Conservation (phyloP, 805 yeast genomes). For the Clavispora asparagi region DNA sequence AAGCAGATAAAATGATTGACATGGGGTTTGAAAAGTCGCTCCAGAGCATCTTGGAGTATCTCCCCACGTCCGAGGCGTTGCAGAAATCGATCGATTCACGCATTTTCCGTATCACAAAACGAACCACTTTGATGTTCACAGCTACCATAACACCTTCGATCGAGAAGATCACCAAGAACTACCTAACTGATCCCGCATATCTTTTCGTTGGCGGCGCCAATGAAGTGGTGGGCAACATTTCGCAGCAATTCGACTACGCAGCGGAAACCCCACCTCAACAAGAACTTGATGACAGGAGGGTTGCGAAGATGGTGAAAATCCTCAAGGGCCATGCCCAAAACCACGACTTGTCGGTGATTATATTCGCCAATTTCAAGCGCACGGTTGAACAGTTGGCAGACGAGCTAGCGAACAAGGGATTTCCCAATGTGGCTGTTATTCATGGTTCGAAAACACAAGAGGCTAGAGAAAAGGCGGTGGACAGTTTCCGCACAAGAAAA, state of each 20-base stretch:
- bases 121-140: slow-evolving; percentile 85
- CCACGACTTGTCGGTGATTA: slow-evolving; percentile 43
- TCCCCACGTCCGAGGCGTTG: slow-evolving; percentile 40
- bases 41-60: slow-evolving; percentile 47
- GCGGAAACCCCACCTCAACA: slow-evolving; percentile 25
- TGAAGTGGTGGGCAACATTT: slow-evolving; percentile 61
- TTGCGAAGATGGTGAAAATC: slow-evolving; percentile 38
- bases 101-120: slow-evolving; percentile 31
- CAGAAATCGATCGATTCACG: slow-evolving; percentile 25
- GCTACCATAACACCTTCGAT: slow-evolving; percentile 85
- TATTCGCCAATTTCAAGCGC: slow-evolving; percentile 75
- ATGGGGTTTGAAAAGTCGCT: slow-evolving; percentile 88
- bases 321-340: slow-evolving; percentile 39
- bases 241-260: slow-evolving; percentile 53
- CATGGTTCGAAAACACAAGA: slow-evolving; percentile 89
- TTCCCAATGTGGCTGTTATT: slow-evolving; percentile 50
- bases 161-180: slow-evolving; percentile 59
- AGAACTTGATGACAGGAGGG: slow-evolving; percentile 29
- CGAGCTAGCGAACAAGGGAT: slow-evolving; percentile 38
- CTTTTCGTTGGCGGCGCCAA: slow-evolving; percentile 66
- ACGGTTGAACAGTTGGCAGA: slow-evolving; percentile 63
- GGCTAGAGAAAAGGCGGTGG: slow-evolving; percentile 74
- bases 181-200: slow-evolving; percentile 56
- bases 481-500: slow-evolving; percentile 48
- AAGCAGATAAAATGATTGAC: slow-evolving; percentile 94